A percentile compares a stretch with the other conserved stretches of the same genome.
These are phyloP conservation scores for Cladobotryum protrusum DNA, from an alignment of 2,329 filamentous ascomycete genomes.

Conservation along the genomic window DNA sequence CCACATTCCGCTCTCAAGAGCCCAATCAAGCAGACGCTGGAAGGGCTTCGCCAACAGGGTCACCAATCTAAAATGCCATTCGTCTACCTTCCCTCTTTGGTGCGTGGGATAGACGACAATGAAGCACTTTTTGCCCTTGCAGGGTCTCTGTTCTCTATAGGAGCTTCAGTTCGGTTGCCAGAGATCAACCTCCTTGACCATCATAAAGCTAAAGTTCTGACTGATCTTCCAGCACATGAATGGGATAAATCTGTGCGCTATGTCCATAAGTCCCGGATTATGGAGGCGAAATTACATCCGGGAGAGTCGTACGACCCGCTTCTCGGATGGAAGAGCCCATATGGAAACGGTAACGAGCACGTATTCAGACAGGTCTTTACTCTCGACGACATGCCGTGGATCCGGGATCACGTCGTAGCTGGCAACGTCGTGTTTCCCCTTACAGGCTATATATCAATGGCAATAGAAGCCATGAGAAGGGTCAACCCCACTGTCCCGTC, in stretches of 20 bases:
- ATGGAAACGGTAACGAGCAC: constrained; percentile 17
- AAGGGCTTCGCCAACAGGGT: not conserved
- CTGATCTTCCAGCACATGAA: constrained; percentile 15
- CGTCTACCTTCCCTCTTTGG: not conserved
- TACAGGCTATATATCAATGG: constrained; percentile 10
- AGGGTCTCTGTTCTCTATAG: not conserved
- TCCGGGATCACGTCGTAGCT: constrained; percentile 37
- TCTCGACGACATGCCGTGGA: constrained; percentile 35
- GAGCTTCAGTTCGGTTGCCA: constrained; percentile 10
- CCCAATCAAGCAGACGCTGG: constrained; percentile 36
- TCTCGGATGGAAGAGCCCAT: constrained; percentile 13
- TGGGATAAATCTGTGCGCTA: constrained; percentile 22
- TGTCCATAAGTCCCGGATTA: constrained; percentile 38
- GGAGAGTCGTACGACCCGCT: constrained; percentile 29
- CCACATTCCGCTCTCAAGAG: constrained; percentile 40
- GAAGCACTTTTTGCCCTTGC: not conserved
- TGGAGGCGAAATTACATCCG: constrained; percentile 28
- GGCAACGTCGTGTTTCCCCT: constrained; percentile 17
- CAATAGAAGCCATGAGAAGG: constrained; percentile 10
- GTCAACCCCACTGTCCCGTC: not conserved
- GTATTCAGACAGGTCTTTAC: constrained; percentile 32
- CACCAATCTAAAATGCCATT: not conserved
- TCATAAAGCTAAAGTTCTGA: constrained; percentile 5
- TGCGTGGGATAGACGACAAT: not conserved
- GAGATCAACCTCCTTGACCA: not conserved